phyloP scores from a whole-genome alignment of 2,329 filamentous ascomycete species.

The Xylariaceae sp. region DNA sequence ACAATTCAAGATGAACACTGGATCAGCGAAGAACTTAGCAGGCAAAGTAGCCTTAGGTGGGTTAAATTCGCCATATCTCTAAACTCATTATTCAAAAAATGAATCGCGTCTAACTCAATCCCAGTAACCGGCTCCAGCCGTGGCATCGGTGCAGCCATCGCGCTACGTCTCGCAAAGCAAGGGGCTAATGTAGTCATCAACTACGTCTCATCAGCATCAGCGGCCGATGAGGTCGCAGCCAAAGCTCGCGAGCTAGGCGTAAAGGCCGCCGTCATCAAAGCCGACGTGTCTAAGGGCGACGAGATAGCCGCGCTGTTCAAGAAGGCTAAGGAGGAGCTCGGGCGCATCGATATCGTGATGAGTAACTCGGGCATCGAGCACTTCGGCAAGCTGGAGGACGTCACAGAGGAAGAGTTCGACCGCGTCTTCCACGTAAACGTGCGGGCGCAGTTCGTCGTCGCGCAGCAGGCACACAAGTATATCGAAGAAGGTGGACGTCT shows the following conservation, averaged over 20 bases:
- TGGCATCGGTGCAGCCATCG: conserved; percentile 5
- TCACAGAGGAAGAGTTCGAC: conserved; percentile 24
- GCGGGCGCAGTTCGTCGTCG: conserved; percentile 27
- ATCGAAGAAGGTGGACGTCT: conserved; percentile 29
- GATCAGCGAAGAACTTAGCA: not conserved
- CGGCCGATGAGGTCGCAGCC: conserved; percentile 11
- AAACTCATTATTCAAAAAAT: too few relatives aligned
- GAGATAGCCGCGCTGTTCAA: conserved; percentile 34
- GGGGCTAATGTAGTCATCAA: conserved; percentile 10
- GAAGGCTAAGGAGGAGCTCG: conserved; percentile 28
- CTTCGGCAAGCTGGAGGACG: conserved; percentile 21
- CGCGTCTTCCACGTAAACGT: conserved; percentile 24
- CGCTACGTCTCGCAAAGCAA: conserved; percentile 3
- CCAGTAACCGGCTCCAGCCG: conserved; percentile 10
- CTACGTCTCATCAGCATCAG: conserved; percentile 1
- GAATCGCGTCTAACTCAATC: not conserved
- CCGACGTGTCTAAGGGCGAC: conserved; percentile 35
- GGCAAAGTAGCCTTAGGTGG: not conserved
- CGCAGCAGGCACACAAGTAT: conserved; percentile 25
- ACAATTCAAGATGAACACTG: not conserved
- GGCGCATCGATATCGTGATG: conserved; percentile 38
- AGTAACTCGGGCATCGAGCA: conserved; percentile 36
- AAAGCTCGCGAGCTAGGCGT: conserved; percentile 14
- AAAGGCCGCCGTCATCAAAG: conserved; percentile 28
- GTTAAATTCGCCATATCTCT: too few relatives aligned